Conservation (phyloP, 306 rosid species). For the Canavalia ensiformis region DNA sequence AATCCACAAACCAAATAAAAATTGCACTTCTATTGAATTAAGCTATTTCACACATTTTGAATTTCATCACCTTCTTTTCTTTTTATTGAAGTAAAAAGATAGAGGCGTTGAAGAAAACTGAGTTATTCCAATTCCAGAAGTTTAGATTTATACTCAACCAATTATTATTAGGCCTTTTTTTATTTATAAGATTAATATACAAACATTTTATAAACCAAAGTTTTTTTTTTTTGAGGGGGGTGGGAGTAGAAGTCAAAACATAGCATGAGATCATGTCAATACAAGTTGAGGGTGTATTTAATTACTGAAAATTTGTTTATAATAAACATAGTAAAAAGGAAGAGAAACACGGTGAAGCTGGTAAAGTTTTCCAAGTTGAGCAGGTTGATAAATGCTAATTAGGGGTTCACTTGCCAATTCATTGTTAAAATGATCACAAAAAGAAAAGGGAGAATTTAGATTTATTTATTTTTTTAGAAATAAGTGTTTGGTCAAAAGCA, state of each 20-base stretch:
- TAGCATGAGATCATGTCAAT: slow-evolving; percentile 33
- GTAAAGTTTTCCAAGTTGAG: slow-evolving; percentile 43
- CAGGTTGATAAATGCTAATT: slow-evolving; percentile 36
- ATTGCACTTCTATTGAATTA: slow-evolving; percentile 23
- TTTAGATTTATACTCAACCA: slow-evolving; percentile 47
- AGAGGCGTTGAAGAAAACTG: slow-evolving; percentile 43
- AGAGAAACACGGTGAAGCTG: not conserved
- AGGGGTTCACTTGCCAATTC: slow-evolving; percentile 33
- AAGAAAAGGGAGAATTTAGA: slow-evolving; percentile 17
- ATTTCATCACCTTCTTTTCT: slow-evolving; percentile 29
- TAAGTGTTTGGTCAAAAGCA: not conserved
- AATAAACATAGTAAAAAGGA: not conserved
- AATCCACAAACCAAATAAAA: slow-evolving; percentile 30
- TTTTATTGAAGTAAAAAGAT: slow-evolving; percentile 36
- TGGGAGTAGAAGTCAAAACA: slow-evolving; percentile 22
- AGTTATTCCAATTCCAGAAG: slow-evolving; percentile 24
- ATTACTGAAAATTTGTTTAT: not conserved
- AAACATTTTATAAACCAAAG: not conserved
- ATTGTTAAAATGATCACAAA: slow-evolving; percentile 29
- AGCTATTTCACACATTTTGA: not conserved
- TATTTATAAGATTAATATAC: not conserved
- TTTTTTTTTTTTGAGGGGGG: not conserved
- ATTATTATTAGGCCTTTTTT: slow-evolving; percentile 33
- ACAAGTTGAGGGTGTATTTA: slow-evolving; percentile 35
- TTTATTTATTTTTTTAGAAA: not conserved